Conservation (phyloP, 768 basidiomycete genomes). For the Lenzites betulinus region DNA sequence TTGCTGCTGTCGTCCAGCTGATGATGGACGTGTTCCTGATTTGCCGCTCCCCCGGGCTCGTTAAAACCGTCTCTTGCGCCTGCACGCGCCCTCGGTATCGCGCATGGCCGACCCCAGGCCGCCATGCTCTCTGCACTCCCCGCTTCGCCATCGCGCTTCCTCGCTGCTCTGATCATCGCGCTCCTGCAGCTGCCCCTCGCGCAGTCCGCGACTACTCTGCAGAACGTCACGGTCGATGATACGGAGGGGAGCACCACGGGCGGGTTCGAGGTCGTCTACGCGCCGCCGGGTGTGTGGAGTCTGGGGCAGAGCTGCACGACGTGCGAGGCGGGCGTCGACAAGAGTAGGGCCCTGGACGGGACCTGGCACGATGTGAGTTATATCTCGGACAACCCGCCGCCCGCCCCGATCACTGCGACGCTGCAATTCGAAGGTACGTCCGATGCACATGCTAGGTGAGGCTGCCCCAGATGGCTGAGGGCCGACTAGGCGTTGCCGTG, state of each 20-base stretch:
- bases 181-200: not conserved
- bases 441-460: not conserved
- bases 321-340: constrained; percentile 9
- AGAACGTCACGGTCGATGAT: constrained; percentile 11
- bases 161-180: not conserved
- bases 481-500: constrained; percentile 40
- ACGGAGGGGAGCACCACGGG: not conserved
- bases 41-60: too few relatives aligned
- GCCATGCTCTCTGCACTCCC: too few relatives aligned
- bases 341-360: not conserved
- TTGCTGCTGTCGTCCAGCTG: too few relatives aligned
- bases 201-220: not conserved
- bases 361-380: constrained; percentile 21
- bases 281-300: constrained; percentile 10
- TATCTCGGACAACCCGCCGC: constrained; percentile 9
- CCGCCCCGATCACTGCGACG: constrained; percentile 27
- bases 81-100: too few relatives aligned
- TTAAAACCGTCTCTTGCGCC: too few relatives aligned
- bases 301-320: constrained; percentile 8
- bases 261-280: not conserved
- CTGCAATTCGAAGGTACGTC: constrained; percentile 38
- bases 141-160: not conserved
- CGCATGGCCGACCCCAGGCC: too few relatives aligned
- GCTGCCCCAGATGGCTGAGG: not conserved
- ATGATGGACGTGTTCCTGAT: too few relatives aligned